A percentile compares a stretch with the other conserved stretches of the same genome.
These are phyloP conservation scores for Helotiales sp. DNA, from an alignment of 2,329 filamentous ascomycete species.

Conservation along the genomic window DNA sequence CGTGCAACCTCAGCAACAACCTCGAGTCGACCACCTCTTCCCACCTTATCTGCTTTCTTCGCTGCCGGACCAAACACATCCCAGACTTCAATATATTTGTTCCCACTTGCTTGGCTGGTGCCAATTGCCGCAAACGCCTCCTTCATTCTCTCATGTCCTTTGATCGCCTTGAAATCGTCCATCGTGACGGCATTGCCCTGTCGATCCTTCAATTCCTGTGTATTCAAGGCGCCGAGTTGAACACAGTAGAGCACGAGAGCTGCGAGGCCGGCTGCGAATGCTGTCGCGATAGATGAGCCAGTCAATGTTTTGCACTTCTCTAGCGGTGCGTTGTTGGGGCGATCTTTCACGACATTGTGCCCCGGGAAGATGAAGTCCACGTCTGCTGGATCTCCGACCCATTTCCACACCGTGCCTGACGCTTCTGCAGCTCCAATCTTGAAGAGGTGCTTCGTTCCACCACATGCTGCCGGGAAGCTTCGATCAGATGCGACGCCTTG, in stretches of 20 bases:
- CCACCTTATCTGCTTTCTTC: slow-evolving; percentile 16
- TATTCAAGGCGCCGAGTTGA: slow-evolving; percentile 10
- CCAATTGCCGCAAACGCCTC: slow-evolving; percentile 34
- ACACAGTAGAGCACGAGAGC: slow-evolving; percentile 39
- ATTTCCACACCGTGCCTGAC: slow-evolving; percentile 30
- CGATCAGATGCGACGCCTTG: slow-evolving; percentile 32
- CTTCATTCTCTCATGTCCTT: slow-evolving; percentile 34
- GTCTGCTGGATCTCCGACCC: slow-evolving; percentile 31
- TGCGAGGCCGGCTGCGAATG: slow-evolving; percentile 42
- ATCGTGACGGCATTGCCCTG: slow-evolving; percentile 12
- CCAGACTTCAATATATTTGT: slow-evolving; percentile 41
- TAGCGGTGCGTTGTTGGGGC: slow-evolving; percentile 4
- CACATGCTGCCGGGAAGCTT: slow-evolving; percentile 25
- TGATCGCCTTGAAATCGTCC: slow-evolving; percentile 28
- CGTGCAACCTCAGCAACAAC: slow-evolving; percentile 10
- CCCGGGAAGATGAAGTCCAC: slow-evolving; percentile 42
- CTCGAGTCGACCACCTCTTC: slow-evolving; percentile 11
- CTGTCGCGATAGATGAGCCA: slow-evolving; percentile 41
- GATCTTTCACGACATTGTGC: slow-evolving; percentile 22
- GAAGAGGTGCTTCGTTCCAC: slow-evolving; percentile 38
- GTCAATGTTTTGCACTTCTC: slow-evolving; percentile 21
- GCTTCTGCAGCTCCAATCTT: slow-evolving; percentile 36
- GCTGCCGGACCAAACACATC: slow-evolving; percentile 33
- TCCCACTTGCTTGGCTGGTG: slow-evolving; percentile 16
- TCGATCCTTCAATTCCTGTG: slow-evolving; percentile 6